Conservation (phyloP, 805 yeast genomes). For the Kuraishia capsulata region DNA sequence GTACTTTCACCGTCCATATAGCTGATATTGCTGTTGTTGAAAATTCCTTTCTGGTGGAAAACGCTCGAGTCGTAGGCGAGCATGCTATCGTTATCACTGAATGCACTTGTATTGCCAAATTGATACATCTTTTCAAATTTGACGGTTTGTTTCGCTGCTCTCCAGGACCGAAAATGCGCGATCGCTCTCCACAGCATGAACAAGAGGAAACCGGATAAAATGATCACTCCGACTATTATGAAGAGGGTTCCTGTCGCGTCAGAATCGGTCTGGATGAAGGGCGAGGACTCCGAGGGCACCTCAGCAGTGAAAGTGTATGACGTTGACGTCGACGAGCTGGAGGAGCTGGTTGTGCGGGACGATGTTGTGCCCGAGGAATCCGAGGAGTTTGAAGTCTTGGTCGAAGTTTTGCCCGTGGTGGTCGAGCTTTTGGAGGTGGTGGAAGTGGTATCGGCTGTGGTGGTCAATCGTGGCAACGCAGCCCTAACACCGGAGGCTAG, state of each 20-base stretch:
- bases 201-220: conserved; percentile 13
- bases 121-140: background rate
- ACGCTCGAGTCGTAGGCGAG: conserved; percentile 1
- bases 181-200: background rate
- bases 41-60: background rate
- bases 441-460: too few relatives aligned
- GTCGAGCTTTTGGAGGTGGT: background rate
- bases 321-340: conserved; percentile 2
- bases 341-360: conserved; percentile 2
- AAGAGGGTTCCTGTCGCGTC: conserved; percentile 31
- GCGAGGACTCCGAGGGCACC: conserved; percentile 16
- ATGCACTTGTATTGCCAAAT: background rate
- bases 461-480: too few relatives aligned
- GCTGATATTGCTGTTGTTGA: background rate
- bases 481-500: too few relatives aligned
- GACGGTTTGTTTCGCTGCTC: background rate
- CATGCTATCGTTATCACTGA: background rate
- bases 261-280: conserved; percentile 18
- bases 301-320: conserved; percentile 9
- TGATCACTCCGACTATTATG: conserved; percentile 29
- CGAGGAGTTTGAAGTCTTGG: background rate
- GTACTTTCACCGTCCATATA: conserved; percentile 1
- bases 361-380: background rate
- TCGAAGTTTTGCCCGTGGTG: background rate
- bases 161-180: background rate